Base-by-base conservation (phyloP, 2,329 filamentous ascomycete genomes). In the Claviceps lovelessii region DNA sequence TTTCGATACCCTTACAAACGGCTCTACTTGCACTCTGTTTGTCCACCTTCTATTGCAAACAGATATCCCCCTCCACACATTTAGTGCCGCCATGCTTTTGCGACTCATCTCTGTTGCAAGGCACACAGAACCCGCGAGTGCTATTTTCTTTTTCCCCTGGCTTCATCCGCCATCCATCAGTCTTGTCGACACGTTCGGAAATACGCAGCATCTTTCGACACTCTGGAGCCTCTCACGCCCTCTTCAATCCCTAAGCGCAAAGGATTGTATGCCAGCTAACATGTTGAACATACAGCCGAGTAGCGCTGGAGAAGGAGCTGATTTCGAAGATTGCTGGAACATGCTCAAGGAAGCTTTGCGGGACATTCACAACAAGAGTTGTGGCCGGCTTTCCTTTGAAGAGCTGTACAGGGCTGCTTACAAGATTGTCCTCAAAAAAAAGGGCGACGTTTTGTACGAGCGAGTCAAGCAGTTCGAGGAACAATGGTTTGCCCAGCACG, bases 341-440 rank as follows among this genome's bases (percentile, higher is more conserved):
- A 81, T 83, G 48, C 80, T 98, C 8, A 77, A 83, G 49, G 78
- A 83, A 50, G 90, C 91, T 4, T 80, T 98, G 53, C 77, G 75
- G 55, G 88, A 95, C 65, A 97, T 98, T 52, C 90, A 97, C 72
- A 86, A 83, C 56, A 90, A 94, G 68, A 93, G 95, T 67, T 90
- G 90, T 57, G 94, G 90, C 10, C 78, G 79, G 17, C 80, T 98
- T 2, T 95, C 90, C 1, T 98, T 96, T 72, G 93, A 98, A 69
- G 86, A 95, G 64, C 80, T 98, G 0, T 98, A 98, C 71, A 86
- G 93, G 56, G 87, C 87, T 54, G 88, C 89, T 5, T 98, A 98
- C 72, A 91, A 93, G 68, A 88, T 97, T 23, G 91, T 97, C 1
- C 73, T 96, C 41, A 87, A 86, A 70, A 94, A 91, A 72, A 85